Evolutionary conservation across 2,329 filamentous ascomycete species (phyloP).

Genomic region (Escovopsis sp.): DNA sequence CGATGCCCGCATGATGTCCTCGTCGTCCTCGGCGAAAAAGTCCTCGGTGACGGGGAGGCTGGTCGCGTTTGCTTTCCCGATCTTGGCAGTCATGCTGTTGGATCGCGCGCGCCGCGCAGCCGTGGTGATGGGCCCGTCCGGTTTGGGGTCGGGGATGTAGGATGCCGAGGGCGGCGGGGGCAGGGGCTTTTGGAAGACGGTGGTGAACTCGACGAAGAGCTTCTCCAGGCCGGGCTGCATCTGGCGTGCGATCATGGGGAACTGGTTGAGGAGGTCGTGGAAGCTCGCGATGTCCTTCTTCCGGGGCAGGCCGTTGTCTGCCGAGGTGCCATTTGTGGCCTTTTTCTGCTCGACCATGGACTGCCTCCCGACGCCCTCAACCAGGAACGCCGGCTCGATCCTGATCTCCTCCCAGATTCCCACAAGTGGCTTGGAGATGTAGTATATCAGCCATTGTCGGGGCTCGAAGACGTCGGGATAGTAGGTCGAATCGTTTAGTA

Average conservation of each 20-base stretch:
- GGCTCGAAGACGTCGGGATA: conserved; percentile 81
- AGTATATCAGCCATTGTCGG: conserved; percentile 92
- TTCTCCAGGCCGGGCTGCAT: conserved; percentile 88
- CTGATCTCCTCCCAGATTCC: conserved; percentile 67
- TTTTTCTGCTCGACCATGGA: conserved; percentile 23
- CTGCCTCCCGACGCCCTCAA: conserved; percentile 26
- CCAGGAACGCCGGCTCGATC: conserved; percentile 50
- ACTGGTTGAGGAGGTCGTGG: conserved; percentile 75
- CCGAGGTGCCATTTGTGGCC: conserved; percentile 22
- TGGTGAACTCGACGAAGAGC: conserved; percentile 77
- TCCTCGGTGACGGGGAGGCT: conserved; percentile 41
- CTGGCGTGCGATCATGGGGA: conserved; percentile 89
- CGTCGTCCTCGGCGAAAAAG: conserved; percentile 74
- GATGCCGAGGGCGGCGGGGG: conserved; percentile 55
- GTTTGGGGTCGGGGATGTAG: conserved; percentile 42
- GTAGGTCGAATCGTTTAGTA: conserved; percentile 73
- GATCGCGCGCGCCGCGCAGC: conserved; percentile 42
- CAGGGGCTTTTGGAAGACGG: conserved; percentile 70
- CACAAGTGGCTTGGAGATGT: conserved; percentile 77
- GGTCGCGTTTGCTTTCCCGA: conserved; percentile 16
- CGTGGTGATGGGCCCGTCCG: conserved; percentile 39
- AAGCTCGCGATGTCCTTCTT: conserved; percentile 92
- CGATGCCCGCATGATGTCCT: conserved; percentile 76
- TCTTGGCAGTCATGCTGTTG: conserved; percentile 27
- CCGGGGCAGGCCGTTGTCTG: conserved; percentile 28